A percentile compares a stretch with the other conserved stretches of the same genome.
phyloP scores from a whole-genome alignment of 257 asterid genomes.

The Salvia miltiorrhiza region DNA sequence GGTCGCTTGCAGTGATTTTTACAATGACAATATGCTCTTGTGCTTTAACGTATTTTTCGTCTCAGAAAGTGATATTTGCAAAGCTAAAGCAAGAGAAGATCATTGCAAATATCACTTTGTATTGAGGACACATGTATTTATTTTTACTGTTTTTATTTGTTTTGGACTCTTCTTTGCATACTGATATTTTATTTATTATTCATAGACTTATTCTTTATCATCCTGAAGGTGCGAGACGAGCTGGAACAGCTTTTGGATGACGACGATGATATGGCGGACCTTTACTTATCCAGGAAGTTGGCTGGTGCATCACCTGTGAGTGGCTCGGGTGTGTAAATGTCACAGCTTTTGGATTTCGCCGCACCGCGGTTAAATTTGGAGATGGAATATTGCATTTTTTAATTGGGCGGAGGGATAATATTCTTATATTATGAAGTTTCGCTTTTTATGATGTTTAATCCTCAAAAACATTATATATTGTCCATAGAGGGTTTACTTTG shows the following conservation, averaged over 20 bases:
- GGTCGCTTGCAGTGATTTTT: background rate
- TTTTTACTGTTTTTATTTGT: background rate
- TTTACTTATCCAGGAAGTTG: conserved; percentile 80
- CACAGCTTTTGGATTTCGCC: too few relatives aligned
- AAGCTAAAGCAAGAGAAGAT: too few relatives aligned
- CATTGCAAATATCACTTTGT: too few relatives aligned
- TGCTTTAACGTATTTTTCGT: background rate
- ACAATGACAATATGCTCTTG: background rate
- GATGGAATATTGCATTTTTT: too few relatives aligned
- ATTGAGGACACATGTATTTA: background rate
- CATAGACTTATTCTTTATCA: conserved; percentile 12
- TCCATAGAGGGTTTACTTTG: too few relatives aligned
- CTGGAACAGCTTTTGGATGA: conserved; percentile 95
- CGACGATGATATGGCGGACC: conserved; percentile 97
- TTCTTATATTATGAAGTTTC: too few relatives aligned
- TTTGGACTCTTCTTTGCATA: too few relatives aligned
- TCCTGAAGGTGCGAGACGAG: conserved; percentile 85
- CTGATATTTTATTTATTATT: background rate
- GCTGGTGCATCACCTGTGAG: conserved; percentile 74
- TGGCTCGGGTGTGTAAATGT: conserved; percentile 83
- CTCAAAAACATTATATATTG: too few relatives aligned
- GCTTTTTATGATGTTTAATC: too few relatives aligned
- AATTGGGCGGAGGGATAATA: too few relatives aligned
- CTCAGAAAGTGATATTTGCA: background rate
- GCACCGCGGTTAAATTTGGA: too few relatives aligned